These are phyloP conservation scores for Funneliformis caledonium DNA, from an alignment of 371 early-diverging fungal species.

Conservation along the genomic window DNA sequence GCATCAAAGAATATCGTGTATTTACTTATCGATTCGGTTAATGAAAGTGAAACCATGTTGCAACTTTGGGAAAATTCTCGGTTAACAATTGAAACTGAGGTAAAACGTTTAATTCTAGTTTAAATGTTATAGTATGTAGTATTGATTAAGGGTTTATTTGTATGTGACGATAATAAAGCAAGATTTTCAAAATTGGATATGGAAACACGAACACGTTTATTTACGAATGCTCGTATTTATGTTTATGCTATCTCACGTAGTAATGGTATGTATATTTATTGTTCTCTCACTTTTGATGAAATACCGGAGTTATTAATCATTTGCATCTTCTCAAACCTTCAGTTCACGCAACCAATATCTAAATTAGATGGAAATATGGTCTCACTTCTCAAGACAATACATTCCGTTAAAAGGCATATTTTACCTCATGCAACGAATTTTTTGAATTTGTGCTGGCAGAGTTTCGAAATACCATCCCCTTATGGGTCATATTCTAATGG, in stretches of 20 bases:
- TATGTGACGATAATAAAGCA: not conserved
- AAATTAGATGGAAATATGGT: constrained; percentile 29
- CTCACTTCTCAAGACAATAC: constrained; percentile 3
- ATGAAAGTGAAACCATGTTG: not conserved
- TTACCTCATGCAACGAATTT: constrained; percentile 20
- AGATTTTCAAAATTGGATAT: constrained; percentile 30
- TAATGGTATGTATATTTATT: constrained; percentile 15
- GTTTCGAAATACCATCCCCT: constrained; percentile 24
- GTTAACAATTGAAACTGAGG: constrained; percentile 11
- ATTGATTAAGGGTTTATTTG: not conserved
- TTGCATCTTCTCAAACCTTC: not conserved
- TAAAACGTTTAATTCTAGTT: not conserved
- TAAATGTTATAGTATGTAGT: not conserved
- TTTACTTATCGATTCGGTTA: constrained; percentile 29
- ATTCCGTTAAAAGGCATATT: constrained; percentile 30
- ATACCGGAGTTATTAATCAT: not conserved
- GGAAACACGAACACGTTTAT: constrained; percentile 29
- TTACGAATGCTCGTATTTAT: constrained; percentile 28
- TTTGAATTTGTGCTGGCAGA: constrained; percentile 26
- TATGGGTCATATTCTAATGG: constrained; percentile 13
- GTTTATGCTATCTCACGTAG: constrained; percentile 32
- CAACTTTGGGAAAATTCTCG: constrained; percentile 5
- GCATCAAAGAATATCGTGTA: constrained; percentile 23
- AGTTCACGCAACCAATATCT: constrained; percentile 30
- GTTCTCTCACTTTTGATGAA: not conserved